Evolutionary conservation across 208 protist genomes (phyloP).

Genomic region (Naegleria fowleri): DNA sequence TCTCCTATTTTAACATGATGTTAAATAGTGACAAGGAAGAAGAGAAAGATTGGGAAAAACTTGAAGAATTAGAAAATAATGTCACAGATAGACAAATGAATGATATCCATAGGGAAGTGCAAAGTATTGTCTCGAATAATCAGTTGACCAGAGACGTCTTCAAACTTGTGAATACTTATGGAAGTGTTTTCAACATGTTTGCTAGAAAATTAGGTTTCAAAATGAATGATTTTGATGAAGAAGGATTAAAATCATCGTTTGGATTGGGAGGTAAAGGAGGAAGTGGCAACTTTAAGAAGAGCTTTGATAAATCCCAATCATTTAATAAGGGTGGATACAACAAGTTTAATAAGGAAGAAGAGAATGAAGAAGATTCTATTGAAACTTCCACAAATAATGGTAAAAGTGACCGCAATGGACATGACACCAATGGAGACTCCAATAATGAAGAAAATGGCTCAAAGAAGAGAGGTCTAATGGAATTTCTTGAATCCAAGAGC

Average conservation of each 20-base stretch:
- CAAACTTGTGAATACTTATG: not conserved
- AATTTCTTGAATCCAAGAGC: not conserved
- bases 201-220: not conserved
- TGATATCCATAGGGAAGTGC: not conserved
- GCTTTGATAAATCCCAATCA: not conserved
- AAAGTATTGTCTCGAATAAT: not conserved
- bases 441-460: not conserved
- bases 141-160: not conserved
- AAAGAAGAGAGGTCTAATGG: not conserved
- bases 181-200: slow-evolving; percentile 6
- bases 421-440: not conserved
- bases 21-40: not conserved
- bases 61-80: not conserved
- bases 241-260: not conserved
- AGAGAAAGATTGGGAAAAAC: not conserved
- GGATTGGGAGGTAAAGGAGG: not conserved
- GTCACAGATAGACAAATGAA: not conserved
- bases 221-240: slow-evolving; percentile 21
- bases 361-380: not conserved
- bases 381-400: not conserved
- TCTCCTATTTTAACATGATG: not conserved
- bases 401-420: too few relatives aligned
- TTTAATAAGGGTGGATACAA: not conserved
- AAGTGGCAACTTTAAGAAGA: not conserved
- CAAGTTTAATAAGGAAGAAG: not conserved